Percentiles rank a stretch among this genome's conserved stretches.
Evolutionary conservation across 1,284 basidiomycete species (phyloP).

Genomic region (Fistulinella cinereoalba): DNA sequence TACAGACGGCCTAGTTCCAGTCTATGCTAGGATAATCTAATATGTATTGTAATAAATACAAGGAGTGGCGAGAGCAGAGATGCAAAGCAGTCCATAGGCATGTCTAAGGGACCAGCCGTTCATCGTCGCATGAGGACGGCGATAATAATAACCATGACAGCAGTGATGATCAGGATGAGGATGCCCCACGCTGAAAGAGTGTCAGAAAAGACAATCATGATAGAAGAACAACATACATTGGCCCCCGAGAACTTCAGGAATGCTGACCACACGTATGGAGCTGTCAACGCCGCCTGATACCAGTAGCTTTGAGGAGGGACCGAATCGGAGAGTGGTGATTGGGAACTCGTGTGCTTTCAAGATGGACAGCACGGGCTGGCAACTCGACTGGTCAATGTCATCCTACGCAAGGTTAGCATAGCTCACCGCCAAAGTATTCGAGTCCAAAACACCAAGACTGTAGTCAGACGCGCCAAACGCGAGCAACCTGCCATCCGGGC

Average conservation of each 20-base stretch:
- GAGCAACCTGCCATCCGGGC: constrained; percentile 77
- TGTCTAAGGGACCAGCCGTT: neutral
- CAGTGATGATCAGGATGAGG: constrained; percentile 38
- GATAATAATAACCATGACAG: constrained; percentile 28
- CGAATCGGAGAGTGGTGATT: constrained; percentile 87
- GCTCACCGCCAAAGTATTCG: constrained; percentile 73
- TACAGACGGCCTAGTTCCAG: constrained; percentile 6
- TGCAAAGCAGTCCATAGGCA: neutral
- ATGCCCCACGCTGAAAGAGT: constrained; percentile 41
- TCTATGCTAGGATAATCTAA: constrained; percentile 22
- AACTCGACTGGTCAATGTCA: constrained; percentile 6
- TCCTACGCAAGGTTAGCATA: neutral
- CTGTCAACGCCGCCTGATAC: constrained; percentile 92
- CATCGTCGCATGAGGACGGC: constrained; percentile 32
- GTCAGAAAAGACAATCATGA: constrained; percentile 1
- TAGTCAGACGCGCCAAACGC: constrained; percentile 90
- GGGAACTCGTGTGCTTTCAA: constrained; percentile 95
- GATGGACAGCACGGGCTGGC: constrained; percentile 81
- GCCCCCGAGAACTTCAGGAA: constrained; percentile 58
- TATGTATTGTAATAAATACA: constrained; percentile 31
- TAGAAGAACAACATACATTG: constrained; percentile 46
- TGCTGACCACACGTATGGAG: constrained; percentile 76
- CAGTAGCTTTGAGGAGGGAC: constrained; percentile 78
- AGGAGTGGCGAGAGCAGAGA: constrained; percentile 1
- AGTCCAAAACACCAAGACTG: constrained; percentile 82